Evolutionary conservation across 176 grass and related monocot species (phyloP), one percentile per base, ranked within the genome.

Genomic region (Chrysopogon serrulatus): DNA sequence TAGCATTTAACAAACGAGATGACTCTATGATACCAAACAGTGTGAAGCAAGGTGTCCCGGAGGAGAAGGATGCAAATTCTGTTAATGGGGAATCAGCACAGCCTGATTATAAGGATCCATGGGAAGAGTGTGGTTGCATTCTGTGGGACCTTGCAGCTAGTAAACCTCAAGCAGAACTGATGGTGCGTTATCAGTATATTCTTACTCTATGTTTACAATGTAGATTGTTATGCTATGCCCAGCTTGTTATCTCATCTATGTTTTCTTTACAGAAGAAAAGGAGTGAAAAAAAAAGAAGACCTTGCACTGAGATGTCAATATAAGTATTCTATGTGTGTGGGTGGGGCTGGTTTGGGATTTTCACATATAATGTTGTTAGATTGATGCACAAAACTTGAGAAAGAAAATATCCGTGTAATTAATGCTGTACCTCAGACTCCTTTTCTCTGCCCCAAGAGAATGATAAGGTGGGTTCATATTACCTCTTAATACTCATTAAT

Each of bases 141-240:
- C 87, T 98, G 59, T 94, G 96, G 96, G 91, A 98, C 71, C 89
- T 98, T 66, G 80, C 93, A 24, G 93, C 87, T 81, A 87, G 85
- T 76, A 77, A 87, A 90, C 83, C 87, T 85, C 93, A 98, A 84
- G 96, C 96, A 85, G 83, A 98, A 85, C 68, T 95, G 68, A 94
- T 98, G 96, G 96, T 98, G 88, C 0, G 33, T 37, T 32, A 43
- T 40, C 48, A 47, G 28, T 59, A 61, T 74, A 30, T 84, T 78
- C 64, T 56, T 61, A 71, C 8, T 62, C 23, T 40, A 63, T 51
- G 32, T 88, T 88, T 54, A 47, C 30, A 19, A 21, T 73, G 26
- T 23, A 36, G 32, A 39, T 82, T 28, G 65, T 47, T 71, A 60
- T 69, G 27, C 39, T 70, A 18, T 77, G 8, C 42, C n/a, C n/a